phyloP scores from a whole-genome alignment of 257 asterid species.

The Petunia secreta region DNA sequence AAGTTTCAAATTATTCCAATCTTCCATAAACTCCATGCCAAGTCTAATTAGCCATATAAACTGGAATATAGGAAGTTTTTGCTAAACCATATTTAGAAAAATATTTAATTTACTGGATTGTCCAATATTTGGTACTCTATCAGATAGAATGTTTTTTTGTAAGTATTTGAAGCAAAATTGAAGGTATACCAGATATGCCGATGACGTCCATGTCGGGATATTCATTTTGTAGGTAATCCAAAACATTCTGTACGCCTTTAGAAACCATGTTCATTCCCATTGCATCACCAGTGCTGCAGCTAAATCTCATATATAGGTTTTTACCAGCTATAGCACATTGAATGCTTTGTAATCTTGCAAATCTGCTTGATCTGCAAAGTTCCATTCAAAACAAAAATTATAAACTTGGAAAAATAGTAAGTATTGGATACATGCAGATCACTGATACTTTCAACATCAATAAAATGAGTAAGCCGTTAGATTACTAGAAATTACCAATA shows the following conservation, averaged over 20 bases:
- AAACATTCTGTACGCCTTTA: conserved; percentile 59
- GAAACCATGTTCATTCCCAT: conserved; percentile 73
- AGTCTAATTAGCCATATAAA: too few species aligned
- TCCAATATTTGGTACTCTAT: too few species aligned
- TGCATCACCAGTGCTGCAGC: conserved; percentile 65
- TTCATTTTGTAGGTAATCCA: conserved; percentile 51
- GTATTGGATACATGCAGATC: neutral
- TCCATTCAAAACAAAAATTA: neutral
- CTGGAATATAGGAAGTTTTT: too few species aligned
- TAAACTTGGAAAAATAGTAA: neutral
- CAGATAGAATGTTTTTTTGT: too few species aligned
- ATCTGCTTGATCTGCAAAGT: conserved; percentile 57
- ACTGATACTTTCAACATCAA: neutral
- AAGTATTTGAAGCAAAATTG: neutral
- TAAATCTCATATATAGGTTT: conserved; percentile 53
- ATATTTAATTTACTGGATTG: too few species aligned
- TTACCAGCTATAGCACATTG: conserved; percentile 61
- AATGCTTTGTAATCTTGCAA: conserved; percentile 49
- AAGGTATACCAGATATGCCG: conserved; percentile 53
- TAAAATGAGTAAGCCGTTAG: neutral
- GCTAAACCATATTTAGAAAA: too few species aligned
- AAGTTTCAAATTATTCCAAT: too few species aligned
- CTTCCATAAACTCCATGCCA: too few species aligned
- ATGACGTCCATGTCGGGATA: conserved; percentile 62
- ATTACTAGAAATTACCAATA: neutral